These are phyloP conservation scores for Cochlearia excelsa DNA, from an alignment of 345 rosid species.

Conservation along the genomic window DNA sequence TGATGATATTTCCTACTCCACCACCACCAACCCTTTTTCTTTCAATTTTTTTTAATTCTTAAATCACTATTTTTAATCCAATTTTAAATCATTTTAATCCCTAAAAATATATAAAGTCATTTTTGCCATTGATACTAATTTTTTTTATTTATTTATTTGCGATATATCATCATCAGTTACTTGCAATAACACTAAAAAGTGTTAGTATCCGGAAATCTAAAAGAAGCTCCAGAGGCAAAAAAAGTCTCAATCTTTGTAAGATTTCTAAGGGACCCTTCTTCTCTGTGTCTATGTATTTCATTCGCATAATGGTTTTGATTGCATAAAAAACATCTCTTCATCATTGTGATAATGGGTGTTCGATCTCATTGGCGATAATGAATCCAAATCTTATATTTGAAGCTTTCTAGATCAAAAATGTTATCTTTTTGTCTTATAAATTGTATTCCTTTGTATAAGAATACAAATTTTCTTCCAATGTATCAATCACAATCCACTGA, in stretches of 20 bases:
- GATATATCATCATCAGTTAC: conserved; percentile 17
- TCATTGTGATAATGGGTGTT: conserved; percentile 7
- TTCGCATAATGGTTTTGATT: conserved; percentile 8
- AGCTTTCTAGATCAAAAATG: conserved; percentile 7
- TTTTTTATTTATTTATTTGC: conserved; percentile 8
- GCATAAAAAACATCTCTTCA: conserved; percentile 10
- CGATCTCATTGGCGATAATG: conserved; percentile 20
- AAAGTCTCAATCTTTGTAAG: conserved; percentile 33
- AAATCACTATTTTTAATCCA: conserved; percentile 10
- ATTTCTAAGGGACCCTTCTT: conserved; percentile 10
- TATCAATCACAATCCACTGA: not conserved
- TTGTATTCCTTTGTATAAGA: conserved; percentile 5
- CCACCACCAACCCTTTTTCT: conserved; percentile 47
- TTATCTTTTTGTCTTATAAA: conserved; percentile 10
- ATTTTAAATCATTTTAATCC: not conserved
- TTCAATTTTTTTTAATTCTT: not conserved
- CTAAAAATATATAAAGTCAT: conserved; percentile 18
- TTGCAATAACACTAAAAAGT: conserved; percentile 24
- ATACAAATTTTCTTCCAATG: conserved; percentile 1
- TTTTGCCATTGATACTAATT: conserved; percentile 25
- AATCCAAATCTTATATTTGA: conserved; percentile 18
- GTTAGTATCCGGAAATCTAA: conserved; percentile 30
- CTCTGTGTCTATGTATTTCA: not conserved
- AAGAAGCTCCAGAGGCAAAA: conserved; percentile 27
- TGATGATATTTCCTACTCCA: conserved; percentile 38